Conservation (phyloP, 805 yeast genomes). For the Starmerella tilneyi region DNA sequence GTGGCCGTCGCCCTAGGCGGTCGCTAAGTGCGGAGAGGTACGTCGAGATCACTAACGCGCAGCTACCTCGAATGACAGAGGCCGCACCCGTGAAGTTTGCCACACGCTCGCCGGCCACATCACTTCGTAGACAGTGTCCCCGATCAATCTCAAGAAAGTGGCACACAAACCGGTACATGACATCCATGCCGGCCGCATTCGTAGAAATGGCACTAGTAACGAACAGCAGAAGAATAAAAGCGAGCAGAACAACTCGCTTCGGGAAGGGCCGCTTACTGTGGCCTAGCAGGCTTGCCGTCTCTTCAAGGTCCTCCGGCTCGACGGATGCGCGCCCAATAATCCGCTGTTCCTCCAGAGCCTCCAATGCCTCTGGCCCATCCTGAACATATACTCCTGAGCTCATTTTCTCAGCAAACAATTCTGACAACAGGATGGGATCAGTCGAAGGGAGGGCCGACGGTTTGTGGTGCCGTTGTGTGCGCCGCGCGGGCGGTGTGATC, state of each 20-base stretch:
- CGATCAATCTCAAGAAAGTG: conserved; percentile 13
- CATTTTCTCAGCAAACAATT: conserved; percentile 6
- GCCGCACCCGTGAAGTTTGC: conserved; percentile 19
- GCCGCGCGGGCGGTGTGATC: too few species aligned
- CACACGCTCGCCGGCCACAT: conserved; percentile 18
- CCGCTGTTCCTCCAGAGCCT: conserved; percentile 15
- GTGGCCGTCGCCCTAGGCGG: conserved; percentile 23
- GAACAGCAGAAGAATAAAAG: conserved; percentile 9
- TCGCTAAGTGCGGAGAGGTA: conserved; percentile 23
- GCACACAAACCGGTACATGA: conserved; percentile 23
- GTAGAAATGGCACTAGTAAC: conserved; percentile 17
- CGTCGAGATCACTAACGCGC: conserved; percentile 18
- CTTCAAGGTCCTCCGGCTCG: conserved; percentile 18
- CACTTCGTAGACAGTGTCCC: conserved; percentile 20
- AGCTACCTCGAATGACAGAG: conserved; percentile 16
- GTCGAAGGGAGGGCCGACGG: too few species aligned
- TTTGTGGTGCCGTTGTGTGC: too few species aligned
- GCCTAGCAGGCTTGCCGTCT: conserved; percentile 19
- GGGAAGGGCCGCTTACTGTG: conserved; percentile 21
- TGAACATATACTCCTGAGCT: conserved; percentile 14
- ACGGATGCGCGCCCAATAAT: conserved; percentile 20
- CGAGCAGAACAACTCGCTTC: conserved; percentile 18
- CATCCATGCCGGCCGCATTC: conserved; percentile 22
- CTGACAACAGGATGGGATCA: too few species aligned
- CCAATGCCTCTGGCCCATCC: conserved; percentile 16